phyloP scores from a whole-genome alignment of 2,329 filamentous ascomycete genomes.

The Teratosphaeriaceae sp. region DNA sequence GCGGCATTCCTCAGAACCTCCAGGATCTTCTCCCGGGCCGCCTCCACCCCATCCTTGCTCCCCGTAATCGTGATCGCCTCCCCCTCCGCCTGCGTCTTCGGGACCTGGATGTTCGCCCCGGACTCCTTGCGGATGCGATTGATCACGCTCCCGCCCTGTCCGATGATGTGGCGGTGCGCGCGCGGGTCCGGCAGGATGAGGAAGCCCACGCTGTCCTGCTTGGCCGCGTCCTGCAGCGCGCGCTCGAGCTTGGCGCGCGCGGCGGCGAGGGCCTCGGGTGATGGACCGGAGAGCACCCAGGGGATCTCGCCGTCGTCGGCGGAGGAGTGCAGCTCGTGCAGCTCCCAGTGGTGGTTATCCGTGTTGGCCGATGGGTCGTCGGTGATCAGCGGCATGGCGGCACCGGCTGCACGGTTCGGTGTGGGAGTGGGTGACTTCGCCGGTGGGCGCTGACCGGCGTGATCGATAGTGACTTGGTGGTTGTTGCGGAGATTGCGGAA shows the following conservation, averaged over 20 bases:
- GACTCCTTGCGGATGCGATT: slow-evolving; percentile 89
- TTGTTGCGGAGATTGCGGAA: slow-evolving; percentile 87
- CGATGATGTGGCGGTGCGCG: slow-evolving; percentile 86
- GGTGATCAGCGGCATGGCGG: slow-evolving; percentile 80
- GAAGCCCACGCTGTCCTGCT: slow-evolving; percentile 71
- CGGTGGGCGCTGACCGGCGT: slow-evolving; percentile 73
- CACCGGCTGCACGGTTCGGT: slow-evolving; percentile 48
- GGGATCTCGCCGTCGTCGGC: slow-evolving; percentile 60
- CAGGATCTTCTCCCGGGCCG: slow-evolving; percentile 83
- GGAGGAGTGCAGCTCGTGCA: slow-evolving; percentile 69
- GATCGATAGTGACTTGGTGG: slow-evolving; percentile 83
- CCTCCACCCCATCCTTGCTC: slow-evolving; percentile 69
- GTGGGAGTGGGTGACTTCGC: slow-evolving; percentile 52
- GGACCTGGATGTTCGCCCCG: slow-evolving; percentile 89
- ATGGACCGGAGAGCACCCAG: slow-evolving; percentile 76
- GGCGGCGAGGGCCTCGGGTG: slow-evolving; percentile 69
- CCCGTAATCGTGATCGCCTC: slow-evolving; percentile 92
- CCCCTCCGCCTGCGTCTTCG: slow-evolving; percentile 63
- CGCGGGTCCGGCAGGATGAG: slow-evolving; percentile 82
- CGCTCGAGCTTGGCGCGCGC: slow-evolving; percentile 68
- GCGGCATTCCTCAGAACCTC: slow-evolving; percentile 39
- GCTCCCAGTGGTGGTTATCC: slow-evolving; percentile 74
- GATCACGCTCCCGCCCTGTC: slow-evolving; percentile 81
- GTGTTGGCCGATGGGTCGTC: slow-evolving; percentile 58
- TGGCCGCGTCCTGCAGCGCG: slow-evolving; percentile 64